These are phyloP conservation scores for Cladophialophora bantiana DNA, from an alignment of 2,329 filamentous ascomycete genomes.

Conservation along the genomic window DNA sequence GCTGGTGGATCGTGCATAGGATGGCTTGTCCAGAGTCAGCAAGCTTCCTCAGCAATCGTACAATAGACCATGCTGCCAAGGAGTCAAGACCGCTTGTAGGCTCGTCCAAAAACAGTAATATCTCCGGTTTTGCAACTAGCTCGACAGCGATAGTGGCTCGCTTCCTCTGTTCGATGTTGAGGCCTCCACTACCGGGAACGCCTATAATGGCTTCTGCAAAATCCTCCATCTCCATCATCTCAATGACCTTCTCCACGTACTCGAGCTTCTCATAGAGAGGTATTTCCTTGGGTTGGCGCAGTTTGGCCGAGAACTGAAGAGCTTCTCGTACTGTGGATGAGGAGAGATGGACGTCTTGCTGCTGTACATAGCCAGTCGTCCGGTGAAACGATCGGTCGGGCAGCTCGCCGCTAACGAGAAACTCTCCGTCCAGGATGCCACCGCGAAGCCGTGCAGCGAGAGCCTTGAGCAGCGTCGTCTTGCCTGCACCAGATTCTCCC, in stretches of 20 bases:
- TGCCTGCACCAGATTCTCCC: conserved; percentile 87
- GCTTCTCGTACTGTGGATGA: conserved; percentile 88
- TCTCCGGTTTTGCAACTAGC: conserved; percentile 70
- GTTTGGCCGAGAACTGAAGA: conserved; percentile 80
- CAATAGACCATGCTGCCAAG: conserved; percentile 69
- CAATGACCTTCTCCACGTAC: conserved; percentile 92
- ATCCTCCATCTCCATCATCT: conserved; percentile 84
- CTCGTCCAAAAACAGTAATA: conserved; percentile 71
- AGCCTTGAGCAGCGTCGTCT: conserved; percentile 85
- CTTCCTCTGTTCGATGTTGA: conserved; percentile 69
- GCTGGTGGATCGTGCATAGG: conserved; percentile 65
- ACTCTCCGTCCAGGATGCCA: conserved; percentile 84
- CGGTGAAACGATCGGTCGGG: conserved; percentile 84
- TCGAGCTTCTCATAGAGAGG: conserved; percentile 77
- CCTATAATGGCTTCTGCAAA: conserved; percentile 91
- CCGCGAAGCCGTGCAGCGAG: conserved; percentile 84
- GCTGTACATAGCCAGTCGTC: conserved; percentile 88
- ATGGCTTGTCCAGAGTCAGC: conserved; percentile 61
- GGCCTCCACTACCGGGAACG: conserved; percentile 73
- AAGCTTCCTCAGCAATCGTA: conserved; percentile 67
- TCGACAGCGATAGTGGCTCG: conserved; percentile 93
- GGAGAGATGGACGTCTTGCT: conserved; percentile 85
- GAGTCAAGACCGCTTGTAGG: conserved; percentile 68
- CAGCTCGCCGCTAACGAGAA: conserved; percentile 76
- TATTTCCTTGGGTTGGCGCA: conserved; percentile 78